A percentile compares a stretch with the other conserved stretches of the same genome.
These are phyloP conservation scores for Dovyalis caffra DNA, from an alignment of 345 rosid genomes.

Conservation along the genomic window DNA sequence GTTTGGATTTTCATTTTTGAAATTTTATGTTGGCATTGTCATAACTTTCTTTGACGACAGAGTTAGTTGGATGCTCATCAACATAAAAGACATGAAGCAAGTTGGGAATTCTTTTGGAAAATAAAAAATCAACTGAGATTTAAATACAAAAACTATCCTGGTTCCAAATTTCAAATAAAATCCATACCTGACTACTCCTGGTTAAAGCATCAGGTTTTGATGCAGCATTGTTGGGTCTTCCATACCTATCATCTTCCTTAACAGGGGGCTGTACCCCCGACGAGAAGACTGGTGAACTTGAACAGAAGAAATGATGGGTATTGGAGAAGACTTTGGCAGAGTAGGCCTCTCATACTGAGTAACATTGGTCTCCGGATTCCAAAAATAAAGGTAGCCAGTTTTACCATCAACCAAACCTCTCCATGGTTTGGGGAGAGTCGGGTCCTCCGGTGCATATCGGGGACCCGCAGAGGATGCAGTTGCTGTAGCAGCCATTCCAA, in stretches of 20 bases:
- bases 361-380: slow-evolving; percentile 96
- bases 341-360: slow-evolving; percentile 89
- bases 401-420: slow-evolving; percentile 88
- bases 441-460: slow-evolving; percentile 88
- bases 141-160: too few species aligned
- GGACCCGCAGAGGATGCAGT: slow-evolving; percentile 51
- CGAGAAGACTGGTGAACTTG: slow-evolving; percentile 56
- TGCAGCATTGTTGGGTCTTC: slow-evolving; percentile 38
- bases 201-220: slow-evolving; percentile 42
- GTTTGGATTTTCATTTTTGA: neutral
- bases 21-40: too few species aligned
- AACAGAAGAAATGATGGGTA: slow-evolving; percentile 53
- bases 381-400: slow-evolving; percentile 87
- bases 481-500: slow-evolving; percentile 51
- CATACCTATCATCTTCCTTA: slow-evolving; percentile 54
- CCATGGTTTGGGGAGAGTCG: slow-evolving; percentile 97
- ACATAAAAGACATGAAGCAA: too few species aligned
- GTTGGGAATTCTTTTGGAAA: too few species aligned
- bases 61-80: too few species aligned
- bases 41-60: neutral
- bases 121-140: too few species aligned
- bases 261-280: slow-evolving; percentile 40
- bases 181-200: slow-evolving; percentile 51
- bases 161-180: too few species aligned
- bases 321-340: slow-evolving; percentile 30